Evolutionary conservation across 2,329 filamentous ascomycete species (phyloP), one percentile per base, ranked within the genome.

Genomic region (Xylaria polymorpha): DNA sequence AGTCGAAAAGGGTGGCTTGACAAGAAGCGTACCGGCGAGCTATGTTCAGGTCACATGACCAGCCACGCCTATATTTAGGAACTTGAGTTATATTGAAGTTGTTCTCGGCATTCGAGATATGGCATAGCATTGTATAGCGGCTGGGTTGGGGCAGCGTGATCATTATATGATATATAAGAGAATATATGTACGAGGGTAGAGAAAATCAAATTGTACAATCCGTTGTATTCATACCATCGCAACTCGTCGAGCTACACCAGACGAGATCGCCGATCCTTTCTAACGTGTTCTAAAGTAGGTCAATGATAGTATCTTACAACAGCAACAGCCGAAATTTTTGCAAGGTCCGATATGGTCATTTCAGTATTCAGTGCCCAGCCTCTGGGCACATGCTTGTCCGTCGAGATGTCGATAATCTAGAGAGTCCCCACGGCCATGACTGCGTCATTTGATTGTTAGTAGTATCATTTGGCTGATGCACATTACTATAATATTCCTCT

Each of bases 21-120:
- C 91, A 58, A 94, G 90, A 78, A 97, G 94, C 79, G 96, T 99
- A 63, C 96, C 96, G 55, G 94, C 94, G 44, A 97, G 94, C 80
- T 99, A 98, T 83, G 88, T 98, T 68, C 92, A 94, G 81, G 88
- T 91, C 48, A 77, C 74, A 39, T 64, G 53, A 67, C 32, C 18
- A 41, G 14, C 20, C 32, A 58, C 25, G 14, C 44, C 37, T 32
- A 15, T 29, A 56, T 63, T 51, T 44, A 61, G n/a, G 58, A 46
- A 53, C 18, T 39, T 61, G 32, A 39, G 43, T 70, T 29, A 32
- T 53, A 60, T 14, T 10, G 25, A 65, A 22, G 41, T 46, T 60
- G 7, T 65, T 61, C 22, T 64, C 22, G 58, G 62, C 48, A 63
- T 66, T 35, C 29, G 55, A 59, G 35, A 53, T 60, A 48, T 18